Conservation (phyloP, 1,284 basidiomycete species). For the Pyrrhoderma lamaoense region DNA sequence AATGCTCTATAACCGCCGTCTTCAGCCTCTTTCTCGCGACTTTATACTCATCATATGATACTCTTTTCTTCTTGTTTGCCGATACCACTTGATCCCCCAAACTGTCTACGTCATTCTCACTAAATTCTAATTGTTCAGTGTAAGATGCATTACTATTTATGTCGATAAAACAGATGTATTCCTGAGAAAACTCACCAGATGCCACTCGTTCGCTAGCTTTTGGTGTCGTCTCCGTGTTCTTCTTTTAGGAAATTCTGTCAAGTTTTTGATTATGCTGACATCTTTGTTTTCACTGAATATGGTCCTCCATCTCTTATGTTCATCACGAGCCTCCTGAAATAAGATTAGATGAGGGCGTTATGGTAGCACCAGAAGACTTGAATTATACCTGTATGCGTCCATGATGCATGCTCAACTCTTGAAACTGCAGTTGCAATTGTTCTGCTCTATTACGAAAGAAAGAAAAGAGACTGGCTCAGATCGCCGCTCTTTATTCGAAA, state of each 20-base stretch:
- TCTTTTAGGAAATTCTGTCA: background rate
- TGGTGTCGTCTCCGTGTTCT: background rate
- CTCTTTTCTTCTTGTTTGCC: conserved; percentile 23
- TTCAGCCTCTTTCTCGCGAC: conserved; percentile 79
- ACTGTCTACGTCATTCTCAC: background rate
- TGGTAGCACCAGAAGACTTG: background rate
- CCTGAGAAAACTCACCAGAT: no score
- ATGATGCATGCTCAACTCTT: conserved; percentile 62
- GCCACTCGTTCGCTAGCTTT: no score
- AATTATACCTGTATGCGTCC: conserved; percentile 9
- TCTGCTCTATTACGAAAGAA: conserved; percentile 1
- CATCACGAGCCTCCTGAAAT: conserved; percentile 14
- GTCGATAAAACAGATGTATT: no score
- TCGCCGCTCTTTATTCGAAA: no score
- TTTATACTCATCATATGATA: conserved; percentile 56
- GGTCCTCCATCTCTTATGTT: conserved; percentile 14
- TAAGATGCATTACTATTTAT: no score
- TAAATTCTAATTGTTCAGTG: no score
- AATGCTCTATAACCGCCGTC: conserved; percentile 79
- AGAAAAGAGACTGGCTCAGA: background rate
- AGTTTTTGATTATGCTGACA: conserved; percentile 6
- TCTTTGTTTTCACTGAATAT: background rate
- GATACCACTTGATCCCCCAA: conserved; percentile 34
- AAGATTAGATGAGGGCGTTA: no score
- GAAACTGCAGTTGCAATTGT: conserved; percentile 62